Percentiles rank a stretch among this genome's conserved stretches.
Conservation (phyloP, 1,284 basidiomycete species). For the Sanghuangporus baumii region DNA sequence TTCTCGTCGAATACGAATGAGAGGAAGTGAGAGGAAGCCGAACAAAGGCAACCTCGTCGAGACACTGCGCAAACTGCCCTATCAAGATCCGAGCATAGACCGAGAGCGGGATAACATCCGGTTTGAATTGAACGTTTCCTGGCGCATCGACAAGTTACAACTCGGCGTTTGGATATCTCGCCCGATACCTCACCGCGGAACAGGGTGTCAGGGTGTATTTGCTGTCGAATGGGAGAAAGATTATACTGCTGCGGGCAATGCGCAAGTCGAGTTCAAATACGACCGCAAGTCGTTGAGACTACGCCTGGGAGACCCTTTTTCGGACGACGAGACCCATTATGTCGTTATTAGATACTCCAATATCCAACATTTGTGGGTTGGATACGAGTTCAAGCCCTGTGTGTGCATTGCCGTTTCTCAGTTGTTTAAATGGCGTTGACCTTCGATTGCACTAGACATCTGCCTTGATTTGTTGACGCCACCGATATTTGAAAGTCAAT, state of each 20-base stretch:
- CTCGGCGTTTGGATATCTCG: conserved; percentile 45
- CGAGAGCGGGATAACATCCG: conserved; percentile 45
- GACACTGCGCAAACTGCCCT: conserved; percentile 52
- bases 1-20: conserved; percentile 27
- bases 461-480: conserved; percentile 61
- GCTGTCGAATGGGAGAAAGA: conserved; percentile 58
- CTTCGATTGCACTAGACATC: conserved; percentile 37
- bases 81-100: conserved; percentile 53
- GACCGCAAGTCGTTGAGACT: conserved; percentile 59
- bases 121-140: conserved; percentile 34
- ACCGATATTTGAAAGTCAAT: conserved; percentile 52
- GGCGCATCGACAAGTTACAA: conserved; percentile 55
- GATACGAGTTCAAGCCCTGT: conserved; percentile 45
- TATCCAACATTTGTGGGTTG: conserved; percentile 53
- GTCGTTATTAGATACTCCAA: conserved; percentile 51
- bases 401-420: conserved; percentile 17
- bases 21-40: conserved; percentile 21
- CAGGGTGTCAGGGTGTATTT: conserved; percentile 38
- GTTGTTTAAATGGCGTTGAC: conserved; percentile 7
- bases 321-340: conserved; percentile 43
- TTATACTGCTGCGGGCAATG: conserved; percentile 38
- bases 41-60: conserved; percentile 24
- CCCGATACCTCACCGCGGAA: conserved; percentile 2
- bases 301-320: conserved; percentile 51
- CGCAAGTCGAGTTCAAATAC: conserved; percentile 55